Evolutionary conservation across 2,329 filamentous ascomycete genomes (phyloP).

Genomic region (Colletotrichum tamarilloi): DNA sequence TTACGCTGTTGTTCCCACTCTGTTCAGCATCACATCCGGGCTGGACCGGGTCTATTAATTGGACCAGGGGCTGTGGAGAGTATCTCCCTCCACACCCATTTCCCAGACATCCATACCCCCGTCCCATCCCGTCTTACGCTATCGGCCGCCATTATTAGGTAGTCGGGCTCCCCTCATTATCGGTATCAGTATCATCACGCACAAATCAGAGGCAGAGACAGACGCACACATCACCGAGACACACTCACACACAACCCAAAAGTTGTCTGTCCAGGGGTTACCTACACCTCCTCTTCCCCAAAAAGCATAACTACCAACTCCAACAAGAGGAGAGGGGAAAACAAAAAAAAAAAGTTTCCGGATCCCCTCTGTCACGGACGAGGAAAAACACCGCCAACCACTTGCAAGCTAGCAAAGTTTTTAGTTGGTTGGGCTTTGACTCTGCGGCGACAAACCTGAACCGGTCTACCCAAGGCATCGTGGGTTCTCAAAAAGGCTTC

Average conservation of each 20-base stretch:
- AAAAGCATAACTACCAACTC: not conserved
- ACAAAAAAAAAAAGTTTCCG: not conserved
- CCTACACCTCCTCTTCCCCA: not conserved
- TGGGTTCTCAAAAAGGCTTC: slow-evolving; percentile 24
- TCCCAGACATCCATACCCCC: slow-evolving; percentile 31
- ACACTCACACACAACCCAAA: not conserved
- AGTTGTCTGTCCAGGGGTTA: not conserved
- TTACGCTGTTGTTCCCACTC: not conserved
- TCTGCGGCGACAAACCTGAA: slow-evolving; percentile 27
- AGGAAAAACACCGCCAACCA: not conserved
- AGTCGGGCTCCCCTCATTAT: slow-evolving; percentile 17
- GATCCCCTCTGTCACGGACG: not conserved
- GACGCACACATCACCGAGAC: not conserved
- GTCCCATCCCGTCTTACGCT: slow-evolving; percentile 33
- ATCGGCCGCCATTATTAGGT: slow-evolving; percentile 25
- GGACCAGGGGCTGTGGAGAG: slow-evolving; percentile 26
- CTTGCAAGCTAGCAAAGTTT: slow-evolving; percentile 9
- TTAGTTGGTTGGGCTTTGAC: slow-evolving; percentile 24
- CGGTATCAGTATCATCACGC: not conserved
- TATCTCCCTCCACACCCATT: slow-evolving; percentile 31
- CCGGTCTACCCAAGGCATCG: slow-evolving; percentile 29
- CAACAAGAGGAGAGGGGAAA: not conserved
- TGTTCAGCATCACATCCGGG: slow-evolving; percentile 17
- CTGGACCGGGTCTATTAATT: slow-evolving; percentile 33
- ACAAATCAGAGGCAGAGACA: not conserved